Conservation (phyloP, 345 rosid species). For the Aquilaria malaccensis region DNA sequence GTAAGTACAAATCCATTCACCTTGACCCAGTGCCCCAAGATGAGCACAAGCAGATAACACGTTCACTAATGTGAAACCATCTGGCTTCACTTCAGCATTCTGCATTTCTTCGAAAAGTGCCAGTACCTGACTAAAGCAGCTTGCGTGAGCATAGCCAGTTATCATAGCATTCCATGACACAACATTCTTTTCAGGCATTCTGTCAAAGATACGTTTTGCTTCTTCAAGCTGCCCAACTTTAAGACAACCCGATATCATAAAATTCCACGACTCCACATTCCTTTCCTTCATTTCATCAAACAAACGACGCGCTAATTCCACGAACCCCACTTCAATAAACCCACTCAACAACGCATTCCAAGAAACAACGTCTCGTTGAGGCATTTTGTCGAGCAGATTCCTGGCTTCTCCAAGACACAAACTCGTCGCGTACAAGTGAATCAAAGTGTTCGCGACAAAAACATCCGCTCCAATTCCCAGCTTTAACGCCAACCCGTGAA, state of each 20-base stretch:
- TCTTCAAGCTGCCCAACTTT: slow-evolving; percentile 27
- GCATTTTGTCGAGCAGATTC: slow-evolving; percentile 37
- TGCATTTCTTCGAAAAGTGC: slow-evolving; percentile 37
- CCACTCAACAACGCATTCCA: slow-evolving; percentile 42
- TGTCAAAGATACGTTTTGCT: slow-evolving; percentile 27
- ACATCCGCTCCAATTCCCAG: slow-evolving; percentile 24
- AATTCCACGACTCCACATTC: slow-evolving; percentile 44
- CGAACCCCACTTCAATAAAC: slow-evolving; percentile 28
- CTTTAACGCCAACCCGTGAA: slow-evolving; percentile 31
- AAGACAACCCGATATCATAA: slow-evolving; percentile 40
- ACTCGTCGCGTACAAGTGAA: slow-evolving; percentile 26
- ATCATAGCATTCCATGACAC: slow-evolving; percentile 44
- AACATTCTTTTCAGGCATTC: slow-evolving; percentile 31
- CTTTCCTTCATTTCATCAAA: slow-evolving; percentile 41
- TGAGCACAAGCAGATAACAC: slow-evolving; percentile 41
- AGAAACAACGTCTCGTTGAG: slow-evolving; percentile 33
- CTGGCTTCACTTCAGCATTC: slow-evolving; percentile 22
- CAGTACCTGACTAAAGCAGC: slow-evolving; percentile 27
- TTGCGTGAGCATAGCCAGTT: slow-evolving; percentile 24
- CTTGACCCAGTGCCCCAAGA: slow-evolving; percentile 37
- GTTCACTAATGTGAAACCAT: slow-evolving; percentile 34
- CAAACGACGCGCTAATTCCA: slow-evolving; percentile 27
- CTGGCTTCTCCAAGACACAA: slow-evolving; percentile 27
- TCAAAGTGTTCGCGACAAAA: slow-evolving; percentile 32
- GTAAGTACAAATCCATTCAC: slow-evolving; percentile 40